Conservation (phyloP, 2,329 filamentous ascomycete genomes). For the Grosmannia serpens region DNA sequence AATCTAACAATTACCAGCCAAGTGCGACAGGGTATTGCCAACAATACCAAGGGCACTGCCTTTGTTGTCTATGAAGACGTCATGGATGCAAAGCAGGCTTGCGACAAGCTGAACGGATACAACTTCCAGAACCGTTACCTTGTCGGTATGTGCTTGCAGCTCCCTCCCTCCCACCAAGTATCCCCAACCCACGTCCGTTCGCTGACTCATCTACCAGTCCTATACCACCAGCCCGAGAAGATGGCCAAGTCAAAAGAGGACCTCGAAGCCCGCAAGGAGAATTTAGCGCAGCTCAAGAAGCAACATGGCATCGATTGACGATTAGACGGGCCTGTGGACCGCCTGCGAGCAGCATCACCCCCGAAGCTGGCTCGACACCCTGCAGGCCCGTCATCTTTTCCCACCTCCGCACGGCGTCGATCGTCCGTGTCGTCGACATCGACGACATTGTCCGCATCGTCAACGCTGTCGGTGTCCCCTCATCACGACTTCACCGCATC, state of each 20-base stretch:
- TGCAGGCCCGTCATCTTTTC: constrained; percentile 49
- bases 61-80: constrained; percentile 99
- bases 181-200: no score
- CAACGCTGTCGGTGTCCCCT: constrained; percentile 18
- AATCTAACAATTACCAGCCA: constrained; percentile 46
- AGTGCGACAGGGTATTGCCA: constrained; percentile 95
- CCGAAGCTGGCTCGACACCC: constrained; percentile 26
- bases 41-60: constrained; percentile 94
- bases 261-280: constrained; percentile 85
- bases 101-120: constrained; percentile 99
- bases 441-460: constrained; percentile 22
- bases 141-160: constrained; percentile 57
- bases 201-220: constrained; percentile 27
- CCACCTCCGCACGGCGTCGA: constrained; percentile 25
- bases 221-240: constrained; percentile 56
- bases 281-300: constrained; percentile 95
- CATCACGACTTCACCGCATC: constrained; percentile 6
- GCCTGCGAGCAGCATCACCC: constrained; percentile 25
- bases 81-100: constrained; percentile 95
- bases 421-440: constrained; percentile 15
- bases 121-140: constrained; percentile 99
- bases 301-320: constrained; percentile 98
- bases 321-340: constrained; percentile 58
- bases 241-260: constrained; percentile 80
- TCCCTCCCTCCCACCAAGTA: background rate